Evolutionary conservation across 2,329 filamentous ascomycete species (phyloP).

Genomic region (Aspergillus novofumigatus): DNA sequence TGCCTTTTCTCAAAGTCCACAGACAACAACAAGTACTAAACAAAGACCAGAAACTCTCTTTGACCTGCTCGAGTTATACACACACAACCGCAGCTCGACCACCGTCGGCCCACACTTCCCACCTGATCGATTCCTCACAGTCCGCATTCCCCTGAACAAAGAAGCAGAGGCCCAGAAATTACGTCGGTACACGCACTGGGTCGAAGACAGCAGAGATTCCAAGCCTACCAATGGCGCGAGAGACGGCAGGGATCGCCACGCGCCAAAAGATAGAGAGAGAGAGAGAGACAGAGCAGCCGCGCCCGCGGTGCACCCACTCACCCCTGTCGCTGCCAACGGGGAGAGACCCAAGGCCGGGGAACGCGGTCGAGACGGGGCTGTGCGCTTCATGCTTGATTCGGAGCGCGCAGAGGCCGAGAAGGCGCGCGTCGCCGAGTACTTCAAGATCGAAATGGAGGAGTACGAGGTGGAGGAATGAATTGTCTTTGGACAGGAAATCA

Average conservation of each 20-base stretch:
- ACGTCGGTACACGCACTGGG: constrained; percentile 60
- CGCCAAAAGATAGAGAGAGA: constrained; percentile 7
- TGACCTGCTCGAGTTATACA: constrained; percentile 88
- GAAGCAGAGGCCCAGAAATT: constrained; percentile 63
- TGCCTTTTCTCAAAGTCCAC: constrained; percentile 40
- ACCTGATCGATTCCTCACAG: constrained; percentile 74
- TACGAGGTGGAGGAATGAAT: constrained; percentile 38
- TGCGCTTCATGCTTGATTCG: constrained; percentile 84
- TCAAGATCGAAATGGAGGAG: constrained; percentile 72
- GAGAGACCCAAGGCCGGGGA: constrained; percentile 43
- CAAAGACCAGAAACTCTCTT: constrained; percentile 67
- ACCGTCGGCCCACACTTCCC: constrained; percentile 68
- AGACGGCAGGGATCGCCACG: constrained; percentile 18
- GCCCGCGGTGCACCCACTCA: constrained; percentile 35
- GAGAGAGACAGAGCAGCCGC: not conserved
- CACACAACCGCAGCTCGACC: constrained; percentile 72
- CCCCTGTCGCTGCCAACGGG: constrained; percentile 43
- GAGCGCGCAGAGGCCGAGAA: constrained; percentile 70
- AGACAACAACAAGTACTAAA: constrained; percentile 22
- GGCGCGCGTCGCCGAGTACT: constrained; percentile 62
- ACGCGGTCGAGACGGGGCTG: constrained; percentile 63
- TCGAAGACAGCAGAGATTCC: constrained; percentile 25
- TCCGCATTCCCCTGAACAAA: constrained; percentile 82
- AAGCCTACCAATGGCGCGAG: constrained; percentile 17
- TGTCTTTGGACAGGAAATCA: not conserved